Evolutionary conservation across 768 basidiomycete genomes (phyloP).

Genomic region (Macrocybe gigantea): DNA sequence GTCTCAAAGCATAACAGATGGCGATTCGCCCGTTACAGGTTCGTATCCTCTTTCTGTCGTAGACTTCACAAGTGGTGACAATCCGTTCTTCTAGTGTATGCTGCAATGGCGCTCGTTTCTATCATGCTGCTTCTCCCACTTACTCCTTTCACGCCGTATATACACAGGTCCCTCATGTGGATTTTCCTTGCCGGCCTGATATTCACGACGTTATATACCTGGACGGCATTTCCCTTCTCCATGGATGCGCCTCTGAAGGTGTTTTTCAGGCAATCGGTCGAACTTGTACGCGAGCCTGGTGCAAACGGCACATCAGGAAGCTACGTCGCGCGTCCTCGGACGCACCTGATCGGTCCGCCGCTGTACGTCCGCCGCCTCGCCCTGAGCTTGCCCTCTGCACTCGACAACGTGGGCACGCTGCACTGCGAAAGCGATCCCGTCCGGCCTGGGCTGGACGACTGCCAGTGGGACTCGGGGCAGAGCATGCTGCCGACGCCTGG

Average conservation of each 20-base stretch:
- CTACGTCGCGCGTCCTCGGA: too few relatives aligned
- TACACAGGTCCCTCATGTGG: background rate
- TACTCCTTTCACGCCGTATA: conserved; percentile 45
- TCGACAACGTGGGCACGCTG: too few relatives aligned
- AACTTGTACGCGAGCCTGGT: too few relatives aligned
- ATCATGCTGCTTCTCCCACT: conserved; percentile 53
- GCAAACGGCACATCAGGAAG: too few relatives aligned
- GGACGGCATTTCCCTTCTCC: conserved; percentile 58
- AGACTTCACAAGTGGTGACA: background rate
- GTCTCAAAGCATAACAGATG: conserved; percentile 59
- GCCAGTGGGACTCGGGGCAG: too few relatives aligned
- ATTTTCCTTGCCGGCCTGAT: conserved; percentile 25
- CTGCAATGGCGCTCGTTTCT: conserved; percentile 35
- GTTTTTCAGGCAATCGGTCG: conserved; percentile 60
- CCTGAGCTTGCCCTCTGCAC: too few relatives aligned
- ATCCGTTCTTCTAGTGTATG: conserved; percentile 39
- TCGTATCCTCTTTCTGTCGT: background rate
- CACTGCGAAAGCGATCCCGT: too few relatives aligned
- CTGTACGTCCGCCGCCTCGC: too few relatives aligned
- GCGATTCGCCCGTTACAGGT: conserved; percentile 38
- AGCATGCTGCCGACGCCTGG: too few relatives aligned
- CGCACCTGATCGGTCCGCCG: too few relatives aligned
- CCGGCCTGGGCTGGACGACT: too few relatives aligned
- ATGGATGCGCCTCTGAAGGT: conserved; percentile 58
- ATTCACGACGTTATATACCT: conserved; percentile 38